Conservation (phyloP, 2,329 filamentous ascomycete genomes). For the Huntiella moniliformis region DNA sequence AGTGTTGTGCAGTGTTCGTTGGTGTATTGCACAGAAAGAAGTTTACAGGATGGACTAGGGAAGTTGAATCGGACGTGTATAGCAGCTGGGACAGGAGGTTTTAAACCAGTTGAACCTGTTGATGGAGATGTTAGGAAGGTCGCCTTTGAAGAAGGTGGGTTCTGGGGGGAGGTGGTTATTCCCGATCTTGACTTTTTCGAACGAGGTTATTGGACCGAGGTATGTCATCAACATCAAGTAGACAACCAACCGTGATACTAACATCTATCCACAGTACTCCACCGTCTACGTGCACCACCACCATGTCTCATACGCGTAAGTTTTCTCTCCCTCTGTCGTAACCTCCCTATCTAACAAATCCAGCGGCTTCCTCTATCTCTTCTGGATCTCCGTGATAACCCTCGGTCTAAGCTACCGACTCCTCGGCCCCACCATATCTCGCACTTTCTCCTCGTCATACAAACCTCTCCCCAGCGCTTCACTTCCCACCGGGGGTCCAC, state of each 20-base stretch:
- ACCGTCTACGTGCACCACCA: constrained; percentile 16
- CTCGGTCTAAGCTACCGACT: constrained; percentile 20
- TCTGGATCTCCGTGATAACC: constrained; percentile 23
- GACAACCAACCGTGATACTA: not conserved
- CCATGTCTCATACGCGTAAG: not conserved
- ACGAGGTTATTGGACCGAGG: constrained; percentile 8
- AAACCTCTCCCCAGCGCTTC: not conserved
- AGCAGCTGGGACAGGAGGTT: constrained; percentile 10
- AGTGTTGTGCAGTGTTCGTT: constrained; percentile 18
- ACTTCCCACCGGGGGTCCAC: not conserved
- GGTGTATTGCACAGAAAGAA: constrained; percentile 18
- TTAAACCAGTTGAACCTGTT: not conserved
- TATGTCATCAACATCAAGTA: not conserved
- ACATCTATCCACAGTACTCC: constrained; percentile 17
- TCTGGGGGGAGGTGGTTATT: constrained; percentile 6
- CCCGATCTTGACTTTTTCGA: constrained; percentile 9
- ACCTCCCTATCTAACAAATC: not conserved
- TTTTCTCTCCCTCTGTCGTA: not conserved
- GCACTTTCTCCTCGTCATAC: not conserved
- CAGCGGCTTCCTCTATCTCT: constrained; percentile 14
- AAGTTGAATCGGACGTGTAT: constrained; percentile 22
- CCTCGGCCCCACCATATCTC: not conserved
- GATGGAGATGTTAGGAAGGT: constrained; percentile 11
- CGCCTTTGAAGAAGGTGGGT: constrained; percentile 1
- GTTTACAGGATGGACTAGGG: constrained; percentile 14